These are phyloP conservation scores for Candida vartiovaarae DNA, from an alignment of 805 yeast species.

Conservation along the genomic window DNA sequence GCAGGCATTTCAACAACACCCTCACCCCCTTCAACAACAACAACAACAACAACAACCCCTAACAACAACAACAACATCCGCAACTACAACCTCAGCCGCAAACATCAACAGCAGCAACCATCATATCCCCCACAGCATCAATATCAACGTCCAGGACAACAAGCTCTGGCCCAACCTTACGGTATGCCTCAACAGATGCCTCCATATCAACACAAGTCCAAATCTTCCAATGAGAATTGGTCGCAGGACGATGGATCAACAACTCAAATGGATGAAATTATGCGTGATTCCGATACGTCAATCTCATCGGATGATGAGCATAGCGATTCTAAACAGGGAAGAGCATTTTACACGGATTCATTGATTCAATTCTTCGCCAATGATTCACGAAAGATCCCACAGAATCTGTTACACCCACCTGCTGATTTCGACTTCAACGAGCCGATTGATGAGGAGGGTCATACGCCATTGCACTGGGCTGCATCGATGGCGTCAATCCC, in stretches of 20 bases:
- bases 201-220: constrained; percentile 20
- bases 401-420: constrained; percentile 47
- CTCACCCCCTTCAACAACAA: constrained; percentile 11
- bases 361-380: constrained; percentile 46
- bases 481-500: constrained; percentile 67
- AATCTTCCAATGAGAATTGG: constrained; percentile 24
- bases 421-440: constrained; percentile 56
- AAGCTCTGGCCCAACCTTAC: constrained; percentile 21
- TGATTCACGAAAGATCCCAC: constrained; percentile 25
- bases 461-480: constrained; percentile 82
- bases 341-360: constrained; percentile 32
- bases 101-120: constrained; percentile 14
- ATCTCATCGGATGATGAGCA: constrained; percentile 28
- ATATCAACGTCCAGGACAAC: constrained; percentile 15
- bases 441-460: constrained; percentile 73
- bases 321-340: constrained; percentile 15
- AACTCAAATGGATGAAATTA: constrained; percentile 25
- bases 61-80: constrained; percentile 14
- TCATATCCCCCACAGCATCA: constrained; percentile 20
- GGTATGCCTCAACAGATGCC: constrained; percentile 15
- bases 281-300: constrained; percentile 34
- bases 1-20: background rate
- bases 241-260: constrained; percentile 26
- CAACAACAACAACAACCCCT: constrained; percentile 11
- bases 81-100: constrained; percentile 17